Evolutionary conservation across 1,139 yeast species (phyloP), one percentile per base, ranked within the genome.

Genomic region (Waltiozyma sp.): DNA sequence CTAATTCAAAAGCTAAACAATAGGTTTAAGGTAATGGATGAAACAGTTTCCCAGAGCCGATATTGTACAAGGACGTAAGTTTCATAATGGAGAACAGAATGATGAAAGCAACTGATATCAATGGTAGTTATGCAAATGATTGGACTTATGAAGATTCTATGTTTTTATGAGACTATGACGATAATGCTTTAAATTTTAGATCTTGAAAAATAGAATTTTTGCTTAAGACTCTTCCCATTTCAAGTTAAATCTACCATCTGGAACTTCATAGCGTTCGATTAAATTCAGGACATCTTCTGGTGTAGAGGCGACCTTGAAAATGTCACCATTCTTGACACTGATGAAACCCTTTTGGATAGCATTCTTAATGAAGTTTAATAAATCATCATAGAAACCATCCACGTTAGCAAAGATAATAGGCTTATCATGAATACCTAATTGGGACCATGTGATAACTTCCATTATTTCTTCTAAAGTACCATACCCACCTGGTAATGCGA

Each of bases 391-490:
- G 61, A 84, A 87, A 1, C 95, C 95, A 59, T 82, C 73, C 45
- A 82, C 71, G 63, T 87, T 87, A 63, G 79, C 78, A 40, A 87
- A 60, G 18, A 87, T 80, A 53, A 87, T 76, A 16, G 95, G 95
- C 61, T 82, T 81, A 50, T 70, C 66, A 63, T 87, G 96, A 51
- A 87, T 87, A 38, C 88, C 91, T 55, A 87, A 70, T 66, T 87
- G 96, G 47, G 80, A 79, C 91, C 96, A 87, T 5, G 96, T 87
- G 43, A 84, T 82, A 44, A 86, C 82, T 65, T 87, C 95, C 80
- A 87, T 80, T 50, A 87, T 70, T 64, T 87, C 96, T 63, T 87
- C 96, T 56, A 86, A 66, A 4, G 95, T 86, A 43, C 95, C 96
- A 60, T 80, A 86, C 13, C 96, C 96, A 48, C 96, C 96, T 16